These are phyloP conservation scores for Thermothielavioides terrestris DNA, from an alignment of 495 filamentous ascomycete species.

Conservation along the genomic window DNA sequence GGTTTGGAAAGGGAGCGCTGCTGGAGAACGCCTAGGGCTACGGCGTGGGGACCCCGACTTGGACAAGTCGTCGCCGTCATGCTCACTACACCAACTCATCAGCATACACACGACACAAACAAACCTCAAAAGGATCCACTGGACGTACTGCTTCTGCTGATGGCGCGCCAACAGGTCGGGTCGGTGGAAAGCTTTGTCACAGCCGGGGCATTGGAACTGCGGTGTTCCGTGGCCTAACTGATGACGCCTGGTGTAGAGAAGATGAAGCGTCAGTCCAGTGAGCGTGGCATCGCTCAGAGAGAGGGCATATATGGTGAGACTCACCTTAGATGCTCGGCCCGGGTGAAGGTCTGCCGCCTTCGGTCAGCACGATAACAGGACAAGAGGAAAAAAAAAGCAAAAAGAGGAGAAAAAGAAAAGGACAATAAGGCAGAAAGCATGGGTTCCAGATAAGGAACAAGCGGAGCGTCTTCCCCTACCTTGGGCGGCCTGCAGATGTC, in stretches of 20 bases:
- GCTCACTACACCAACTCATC: constrained; percentile 25
- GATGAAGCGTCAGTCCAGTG: constrained; percentile 13
- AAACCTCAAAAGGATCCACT: too few relatives aligned
- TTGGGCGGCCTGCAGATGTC: constrained; percentile 55
- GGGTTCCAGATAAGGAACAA: background rate
- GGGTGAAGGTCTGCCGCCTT: constrained; percentile 57
- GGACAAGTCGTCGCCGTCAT: constrained; percentile 27
- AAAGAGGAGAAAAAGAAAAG: too few relatives aligned
- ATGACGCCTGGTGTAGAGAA: constrained; percentile 68
- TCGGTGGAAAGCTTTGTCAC: constrained; percentile 57
- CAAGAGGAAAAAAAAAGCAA: constrained; percentile 10
- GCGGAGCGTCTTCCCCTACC: constrained; percentile 31
- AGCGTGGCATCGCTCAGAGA: too few relatives aligned
- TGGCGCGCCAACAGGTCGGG: constrained; percentile 72
- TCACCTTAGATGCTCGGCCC: constrained; percentile 78
- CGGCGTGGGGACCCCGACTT: constrained; percentile 15
- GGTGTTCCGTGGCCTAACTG: constrained; percentile 77
- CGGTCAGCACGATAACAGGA: constrained; percentile 13
- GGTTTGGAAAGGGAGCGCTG: constrained; percentile 4
- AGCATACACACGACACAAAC: background rate
- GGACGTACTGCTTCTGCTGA: constrained; percentile 75
- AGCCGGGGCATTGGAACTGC: constrained; percentile 56
- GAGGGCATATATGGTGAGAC: background rate
- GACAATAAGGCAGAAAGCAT: too few relatives aligned
- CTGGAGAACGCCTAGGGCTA: constrained; percentile 13